Evolutionary conservation across 2,329 filamentous ascomycete genomes (phyloP).

Genomic region (Alternaria longipes): DNA sequence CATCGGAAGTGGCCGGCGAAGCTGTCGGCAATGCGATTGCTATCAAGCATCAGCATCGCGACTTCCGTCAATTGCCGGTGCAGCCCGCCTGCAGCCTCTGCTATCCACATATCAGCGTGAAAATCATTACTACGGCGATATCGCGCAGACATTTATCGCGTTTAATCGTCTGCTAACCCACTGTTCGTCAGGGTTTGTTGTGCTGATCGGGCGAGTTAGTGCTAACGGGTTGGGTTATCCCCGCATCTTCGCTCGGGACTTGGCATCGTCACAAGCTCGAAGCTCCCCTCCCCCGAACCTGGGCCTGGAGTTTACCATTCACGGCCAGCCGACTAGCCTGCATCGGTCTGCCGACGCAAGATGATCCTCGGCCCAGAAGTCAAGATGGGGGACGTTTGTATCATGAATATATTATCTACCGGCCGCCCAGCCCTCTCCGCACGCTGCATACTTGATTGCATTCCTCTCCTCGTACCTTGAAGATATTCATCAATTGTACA

Average conservation of each 20-base stretch:
- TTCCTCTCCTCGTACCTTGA: conserved; percentile 27
- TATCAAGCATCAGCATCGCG: conserved; percentile 30
- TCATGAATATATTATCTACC: conserved; percentile 41
- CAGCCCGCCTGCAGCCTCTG: conserved; percentile 32
- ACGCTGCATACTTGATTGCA: conserved; percentile 36
- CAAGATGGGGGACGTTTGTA: conserved; percentile 46
- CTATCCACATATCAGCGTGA: conserved; percentile 22
- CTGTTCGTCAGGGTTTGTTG: conserved; percentile 22
- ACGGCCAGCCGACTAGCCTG: conserved; percentile 42
- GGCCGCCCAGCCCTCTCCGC: conserved; percentile 37
- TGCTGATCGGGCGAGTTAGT: conserved; percentile 25
- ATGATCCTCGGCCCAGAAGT: conserved; percentile 46
- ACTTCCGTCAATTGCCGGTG: conserved; percentile 39
- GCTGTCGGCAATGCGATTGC: conserved; percentile 7
- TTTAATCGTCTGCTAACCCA: conserved; percentile 6
- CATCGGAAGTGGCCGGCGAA: conserved; percentile 25
- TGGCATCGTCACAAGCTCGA: conserved; percentile 49
- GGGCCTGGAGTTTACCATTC: conserved; percentile 38
- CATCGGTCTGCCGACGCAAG: conserved; percentile 32
- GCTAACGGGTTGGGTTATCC: conserved; percentile 21
- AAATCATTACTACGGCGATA: conserved; percentile 20
- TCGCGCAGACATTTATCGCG: conserved; percentile 2
- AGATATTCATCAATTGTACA: conserved; percentile 12
- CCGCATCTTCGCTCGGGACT: conserved; percentile 38
- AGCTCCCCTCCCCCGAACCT: conserved; percentile 43